These are phyloP conservation scores for Silene coronaria DNA, from an alignment of 179 eudicot species.

Conservation along the genomic window DNA sequence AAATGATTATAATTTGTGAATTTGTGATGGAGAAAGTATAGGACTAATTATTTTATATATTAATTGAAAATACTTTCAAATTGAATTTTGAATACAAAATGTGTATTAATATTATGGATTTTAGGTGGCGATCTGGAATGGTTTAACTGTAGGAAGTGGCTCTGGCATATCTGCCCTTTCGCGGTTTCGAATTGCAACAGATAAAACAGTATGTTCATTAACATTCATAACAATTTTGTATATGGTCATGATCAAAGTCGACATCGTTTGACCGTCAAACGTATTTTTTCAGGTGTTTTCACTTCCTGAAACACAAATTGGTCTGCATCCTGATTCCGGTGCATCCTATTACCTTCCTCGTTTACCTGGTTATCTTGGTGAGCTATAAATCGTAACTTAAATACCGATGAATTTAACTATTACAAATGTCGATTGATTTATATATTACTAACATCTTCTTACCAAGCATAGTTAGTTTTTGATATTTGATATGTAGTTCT, in stretches of 20 bases:
- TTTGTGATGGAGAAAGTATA: too few relatives aligned
- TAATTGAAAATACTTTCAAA: neutral
- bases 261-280: neutral
- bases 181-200: slow-evolving; percentile 19
- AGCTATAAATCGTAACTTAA: neutral
- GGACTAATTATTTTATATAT: too few relatives aligned
- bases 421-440: neutral
- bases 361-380: slow-evolving; percentile 20
- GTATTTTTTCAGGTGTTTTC: slow-evolving; percentile 11
- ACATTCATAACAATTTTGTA: too few relatives aligned
- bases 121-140: slow-evolving; percentile 22
- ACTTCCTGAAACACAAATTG: slow-evolving; percentile 22
- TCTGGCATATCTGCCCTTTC: slow-evolving; percentile 20
- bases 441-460: neutral
- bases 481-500: neutral
- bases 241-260: too few relatives aligned
- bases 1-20: too few relatives aligned
- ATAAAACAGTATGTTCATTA: slow-evolving; percentile 14
- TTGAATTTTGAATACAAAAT: too few relatives aligned
- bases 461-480: too few relatives aligned
- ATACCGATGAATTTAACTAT: too few relatives aligned
- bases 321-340: slow-evolving; percentile 24
- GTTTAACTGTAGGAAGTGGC: slow-evolving; percentile 23
- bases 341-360: slow-evolving; percentile 21
- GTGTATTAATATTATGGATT: neutral